phyloP scores from a whole-genome alignment of 805 yeast genomes.

The Cyberlindnera sargentensis region DNA sequence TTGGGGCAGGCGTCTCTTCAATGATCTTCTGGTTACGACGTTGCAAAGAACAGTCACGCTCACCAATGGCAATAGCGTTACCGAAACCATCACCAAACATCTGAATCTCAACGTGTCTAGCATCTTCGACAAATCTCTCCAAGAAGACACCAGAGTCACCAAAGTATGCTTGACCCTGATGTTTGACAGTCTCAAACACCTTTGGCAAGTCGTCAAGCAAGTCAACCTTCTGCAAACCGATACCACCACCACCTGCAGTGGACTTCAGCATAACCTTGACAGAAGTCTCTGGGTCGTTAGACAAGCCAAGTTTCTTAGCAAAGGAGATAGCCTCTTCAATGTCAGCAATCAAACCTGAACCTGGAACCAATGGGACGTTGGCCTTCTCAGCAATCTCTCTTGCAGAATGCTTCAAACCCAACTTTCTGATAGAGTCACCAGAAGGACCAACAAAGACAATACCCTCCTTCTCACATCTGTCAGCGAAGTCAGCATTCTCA shows the following conservation, averaged over 20 bases:
- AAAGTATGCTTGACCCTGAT: slow-evolving; percentile 87
- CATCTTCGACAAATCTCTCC: slow-evolving; percentile 90
- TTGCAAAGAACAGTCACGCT: slow-evolving; percentile 95
- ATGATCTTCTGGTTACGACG: slow-evolving; percentile 95
- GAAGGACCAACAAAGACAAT: slow-evolving; percentile 95
- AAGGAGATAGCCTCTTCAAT: slow-evolving; percentile 68
- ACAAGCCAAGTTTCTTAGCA: slow-evolving; percentile 57
- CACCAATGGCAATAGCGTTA: slow-evolving; percentile 88
- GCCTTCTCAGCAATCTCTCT: slow-evolving; percentile 88
- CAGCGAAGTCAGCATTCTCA: slow-evolving; percentile 95
- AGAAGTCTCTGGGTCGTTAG: slow-evolving; percentile 29
- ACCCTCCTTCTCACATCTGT: slow-evolving; percentile 74
- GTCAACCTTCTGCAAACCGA: slow-evolving; percentile 92
- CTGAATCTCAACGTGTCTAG: slow-evolving; percentile 95
- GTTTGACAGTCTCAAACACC: slow-evolving; percentile 86
- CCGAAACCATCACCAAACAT: slow-evolving; percentile 96
- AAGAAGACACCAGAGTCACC: slow-evolving; percentile 95
- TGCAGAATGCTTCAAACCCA: slow-evolving; percentile 95
- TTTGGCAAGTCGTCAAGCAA: slow-evolving; percentile 70
- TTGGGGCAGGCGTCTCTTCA: slow-evolving; percentile 98
- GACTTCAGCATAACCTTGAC: slow-evolving; percentile 96
- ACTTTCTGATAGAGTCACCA: slow-evolving; percentile 83
- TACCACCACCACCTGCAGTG: slow-evolving; percentile 99
- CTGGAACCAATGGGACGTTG: slow-evolving; percentile 97
- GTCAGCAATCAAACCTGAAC: slow-evolving; percentile 72